Evolutionary conservation across 345 rosid species (phyloP).

Genomic region (Rhizophora apiculata): DNA sequence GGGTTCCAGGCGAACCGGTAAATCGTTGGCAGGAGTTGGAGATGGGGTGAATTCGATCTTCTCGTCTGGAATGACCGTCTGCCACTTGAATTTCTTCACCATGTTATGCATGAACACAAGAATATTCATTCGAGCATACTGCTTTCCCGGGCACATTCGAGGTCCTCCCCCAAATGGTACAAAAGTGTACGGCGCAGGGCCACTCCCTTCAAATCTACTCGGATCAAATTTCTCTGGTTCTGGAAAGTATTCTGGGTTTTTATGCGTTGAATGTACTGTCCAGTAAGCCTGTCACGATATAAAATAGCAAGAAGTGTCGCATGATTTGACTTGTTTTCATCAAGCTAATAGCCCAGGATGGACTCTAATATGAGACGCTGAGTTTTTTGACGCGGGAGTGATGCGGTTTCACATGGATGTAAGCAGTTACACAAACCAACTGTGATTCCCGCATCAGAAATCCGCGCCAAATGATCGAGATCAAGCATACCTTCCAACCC

Average conservation of each 20-base stretch:
- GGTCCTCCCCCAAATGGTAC: not conserved
- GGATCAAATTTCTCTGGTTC: constrained; percentile 2
- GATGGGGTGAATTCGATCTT: not conserved
- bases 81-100: not conserved
- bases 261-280: not conserved
- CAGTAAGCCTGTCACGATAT: not conserved
- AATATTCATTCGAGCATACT: not conserved
- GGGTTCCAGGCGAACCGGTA: not conserved
- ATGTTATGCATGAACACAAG: not conserved
- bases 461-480: no score
- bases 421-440: not conserved
- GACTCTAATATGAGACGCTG: no score
- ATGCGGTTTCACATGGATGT: not conserved
- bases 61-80: not conserved
- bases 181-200: not conserved
- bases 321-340: not conserved
- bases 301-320: not conserved
- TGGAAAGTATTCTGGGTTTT: not conserved
- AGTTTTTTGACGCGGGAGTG: no score
- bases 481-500: constrained; percentile 5
- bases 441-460: no score
- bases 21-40: not conserved
- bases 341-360: no score
- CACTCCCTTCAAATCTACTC: not conserved
- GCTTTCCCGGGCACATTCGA: constrained; percentile 1